Conservation (phyloP, 257 asterid genomes). For the Forsythia suspensa region DNA sequence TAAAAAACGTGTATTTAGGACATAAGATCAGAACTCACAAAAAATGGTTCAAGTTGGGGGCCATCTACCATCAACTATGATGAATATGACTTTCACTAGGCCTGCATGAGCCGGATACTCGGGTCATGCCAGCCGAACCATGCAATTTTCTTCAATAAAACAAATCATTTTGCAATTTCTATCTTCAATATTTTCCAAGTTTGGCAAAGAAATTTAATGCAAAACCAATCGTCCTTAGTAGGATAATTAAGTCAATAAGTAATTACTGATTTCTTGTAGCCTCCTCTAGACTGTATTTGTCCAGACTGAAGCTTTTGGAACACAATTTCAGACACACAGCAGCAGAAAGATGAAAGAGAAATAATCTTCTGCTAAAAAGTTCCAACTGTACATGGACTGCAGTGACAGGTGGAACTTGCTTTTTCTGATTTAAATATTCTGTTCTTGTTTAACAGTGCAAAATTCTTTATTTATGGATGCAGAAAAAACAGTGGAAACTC, state of each 20-base stretch:
- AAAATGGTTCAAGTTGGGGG: not conserved
- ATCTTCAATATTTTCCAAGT: conserved; percentile 24
- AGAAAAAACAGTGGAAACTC: conserved; percentile 28
- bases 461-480: not conserved
- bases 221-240: conserved; percentile 16
- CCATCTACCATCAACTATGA: conserved; percentile 11
- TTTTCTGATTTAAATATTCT: conserved; percentile 22
- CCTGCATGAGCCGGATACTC: conserved; percentile 46
- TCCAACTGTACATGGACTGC: conserved; percentile 27
- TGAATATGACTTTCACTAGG: conserved; percentile 33
- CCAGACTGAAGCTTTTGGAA: conserved; percentile 4
- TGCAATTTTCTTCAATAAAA: conserved; percentile 22
- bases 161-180: conserved; percentile 15
- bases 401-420: conserved; percentile 35
- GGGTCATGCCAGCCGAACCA: conserved; percentile 28
- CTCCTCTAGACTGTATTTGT: conserved; percentile 4
- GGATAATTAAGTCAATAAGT: conserved; percentile 1
- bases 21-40: not conserved
- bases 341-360: no score
- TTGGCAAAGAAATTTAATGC: conserved; percentile 25
- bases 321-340: conserved; percentile 11
- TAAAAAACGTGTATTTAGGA: no score
- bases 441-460: conserved; percentile 20
- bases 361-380: conserved; percentile 1
- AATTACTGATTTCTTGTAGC: conserved; percentile 16